These are phyloP conservation scores for Macrocybe gigantea DNA, from an alignment of 768 basidiomycete species.

Conservation along the genomic window DNA sequence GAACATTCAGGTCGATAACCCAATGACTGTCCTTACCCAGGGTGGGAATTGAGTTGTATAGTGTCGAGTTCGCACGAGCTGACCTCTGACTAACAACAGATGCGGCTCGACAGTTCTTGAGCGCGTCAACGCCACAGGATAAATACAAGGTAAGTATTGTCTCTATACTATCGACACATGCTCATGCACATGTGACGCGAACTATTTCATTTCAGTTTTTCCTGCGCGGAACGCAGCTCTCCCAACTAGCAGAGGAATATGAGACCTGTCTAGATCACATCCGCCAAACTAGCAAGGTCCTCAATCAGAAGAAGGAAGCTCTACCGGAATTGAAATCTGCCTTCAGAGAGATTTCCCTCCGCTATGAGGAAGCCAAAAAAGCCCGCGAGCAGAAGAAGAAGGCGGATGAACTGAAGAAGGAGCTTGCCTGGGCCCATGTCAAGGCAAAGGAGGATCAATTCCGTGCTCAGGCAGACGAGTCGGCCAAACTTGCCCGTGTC, in stretches of 20 bases:
- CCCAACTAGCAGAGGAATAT: slow-evolving; percentile 85
- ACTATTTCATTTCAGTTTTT: slow-evolving; percentile 61
- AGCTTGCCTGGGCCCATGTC: slow-evolving; percentile 87
- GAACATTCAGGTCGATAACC: slow-evolving; percentile 96
- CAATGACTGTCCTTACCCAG: slow-evolving; percentile 91
- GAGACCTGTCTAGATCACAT: slow-evolving; percentile 71
- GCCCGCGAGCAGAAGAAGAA: slow-evolving; percentile 67
- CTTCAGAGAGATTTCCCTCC: slow-evolving; percentile 48
- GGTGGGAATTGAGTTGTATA: slow-evolving; percentile 27
- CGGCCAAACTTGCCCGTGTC: slow-evolving; percentile 25
- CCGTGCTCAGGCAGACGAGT: slow-evolving; percentile 27
- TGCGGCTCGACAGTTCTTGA: slow-evolving; percentile 77
- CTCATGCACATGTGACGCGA: neutral
- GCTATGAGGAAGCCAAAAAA: slow-evolving; percentile 69
- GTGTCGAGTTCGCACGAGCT: neutral
- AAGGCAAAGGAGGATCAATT: slow-evolving; percentile 60
- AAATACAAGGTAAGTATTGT: slow-evolving; percentile 73
- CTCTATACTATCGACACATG: neutral
- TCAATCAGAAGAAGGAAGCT: slow-evolving; percentile 67
- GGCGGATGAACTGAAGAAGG: slow-evolving; percentile 66
- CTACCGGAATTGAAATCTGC: slow-evolving; percentile 69
- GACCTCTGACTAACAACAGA: slow-evolving; percentile 32
- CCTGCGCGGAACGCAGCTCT: slow-evolving; percentile 87
- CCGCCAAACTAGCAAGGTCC: slow-evolving; percentile 55
- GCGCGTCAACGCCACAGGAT: slow-evolving; percentile 70